Percentiles rank a stretch among this genome's conserved stretches.
Evolutionary conservation across 1,139 yeast species (phyloP).

Genomic region (Debaryomyces sp.): DNA sequence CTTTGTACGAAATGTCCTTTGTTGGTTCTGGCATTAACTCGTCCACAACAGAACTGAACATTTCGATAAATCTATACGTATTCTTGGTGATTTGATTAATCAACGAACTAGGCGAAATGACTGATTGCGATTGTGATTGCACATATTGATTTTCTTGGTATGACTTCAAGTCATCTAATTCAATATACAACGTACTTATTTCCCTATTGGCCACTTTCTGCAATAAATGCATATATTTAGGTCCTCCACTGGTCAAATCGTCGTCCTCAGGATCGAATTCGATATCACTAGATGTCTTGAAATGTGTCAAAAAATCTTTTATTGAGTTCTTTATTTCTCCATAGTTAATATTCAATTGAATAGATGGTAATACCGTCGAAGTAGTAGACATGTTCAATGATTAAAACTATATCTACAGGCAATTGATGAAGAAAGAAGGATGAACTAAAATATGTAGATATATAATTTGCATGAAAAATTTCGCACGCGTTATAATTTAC

Average conservation of each 20-base stretch:
- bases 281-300: slow-evolving; percentile 41
- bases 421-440: not conserved
- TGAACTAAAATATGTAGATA: not conserved
- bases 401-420: slow-evolving; percentile 1
- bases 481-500: slow-evolving; percentile 14
- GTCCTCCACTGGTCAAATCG: slow-evolving; percentile 40
- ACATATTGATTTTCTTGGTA: slow-evolving; percentile 55
- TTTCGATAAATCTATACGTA: slow-evolving; percentile 76
- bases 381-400: slow-evolving; percentile 29
- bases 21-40: slow-evolving; percentile 84
- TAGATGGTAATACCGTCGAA: slow-evolving; percentile 51
- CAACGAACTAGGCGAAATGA: slow-evolving; percentile 24
- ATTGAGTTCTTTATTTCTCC: slow-evolving; percentile 53
- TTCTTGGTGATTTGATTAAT: slow-evolving; percentile 67
- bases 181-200: slow-evolving; percentile 64
- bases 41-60: slow-evolving; percentile 77
- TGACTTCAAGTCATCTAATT: slow-evolving; percentile 78
- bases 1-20: slow-evolving; percentile 73
- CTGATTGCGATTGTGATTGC: slow-evolving; percentile 24
- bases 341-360: slow-evolving; percentile 66
- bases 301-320: slow-evolving; percentile 62
- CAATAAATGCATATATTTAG: slow-evolving; percentile 76
- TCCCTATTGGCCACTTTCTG: slow-evolving; percentile 88
- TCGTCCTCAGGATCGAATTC: slow-evolving; percentile 21
- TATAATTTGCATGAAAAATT: slow-evolving; percentile 9